A percentile compares a stretch with the other conserved stretches of the same genome.
These are phyloP conservation scores for Cladosporium sp. DNA, from an alignment of 2,329 filamentous ascomycete species.

Conservation along the genomic window DNA sequence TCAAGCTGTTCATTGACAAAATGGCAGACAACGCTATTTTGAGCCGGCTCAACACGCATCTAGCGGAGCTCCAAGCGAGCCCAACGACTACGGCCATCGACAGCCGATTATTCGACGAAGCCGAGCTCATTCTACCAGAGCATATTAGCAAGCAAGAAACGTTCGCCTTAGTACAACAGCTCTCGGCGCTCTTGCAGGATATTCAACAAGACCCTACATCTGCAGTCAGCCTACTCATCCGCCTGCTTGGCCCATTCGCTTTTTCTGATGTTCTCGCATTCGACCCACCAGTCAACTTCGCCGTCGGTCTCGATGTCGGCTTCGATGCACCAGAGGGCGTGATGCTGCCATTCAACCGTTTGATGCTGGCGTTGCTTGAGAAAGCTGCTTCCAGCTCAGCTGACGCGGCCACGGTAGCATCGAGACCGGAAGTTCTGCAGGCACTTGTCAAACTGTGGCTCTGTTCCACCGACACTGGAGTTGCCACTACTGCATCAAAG, in stretches of 20 bases:
- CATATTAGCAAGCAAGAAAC: constrained; percentile 32
- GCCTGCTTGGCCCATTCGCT: constrained; percentile 45
- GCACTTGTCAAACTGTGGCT: constrained; percentile 58
- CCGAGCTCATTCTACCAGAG: constrained; percentile 43
- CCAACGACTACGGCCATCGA: constrained; percentile 43
- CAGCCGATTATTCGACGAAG: constrained; percentile 46
- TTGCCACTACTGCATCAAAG: constrained; percentile 52
- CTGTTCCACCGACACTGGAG: constrained; percentile 50
- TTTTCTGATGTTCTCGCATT: constrained; percentile 47
- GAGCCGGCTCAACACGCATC: constrained; percentile 36
- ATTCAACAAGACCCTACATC: constrained; percentile 57
- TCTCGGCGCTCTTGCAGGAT: constrained; percentile 48
- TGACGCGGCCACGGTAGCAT: constrained; percentile 57
- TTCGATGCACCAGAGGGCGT: constrained; percentile 22
- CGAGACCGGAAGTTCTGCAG: constrained; percentile 50
- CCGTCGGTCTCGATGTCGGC: constrained; percentile 50
- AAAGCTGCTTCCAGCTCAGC: constrained; percentile 51
- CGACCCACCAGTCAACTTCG: constrained; percentile 49
- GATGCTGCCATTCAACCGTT: constrained; percentile 48
- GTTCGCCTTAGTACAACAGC: constrained; percentile 37
- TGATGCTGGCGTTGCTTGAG: constrained; percentile 53
- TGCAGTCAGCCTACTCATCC: constrained; percentile 49
- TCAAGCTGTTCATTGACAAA: too few species aligned
- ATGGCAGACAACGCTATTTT: neutral
- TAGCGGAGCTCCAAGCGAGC: constrained; percentile 42